These are phyloP conservation scores for Cordyceps javanica DNA, from an alignment of 2,329 filamentous ascomycete genomes.

Conservation along the genomic window DNA sequence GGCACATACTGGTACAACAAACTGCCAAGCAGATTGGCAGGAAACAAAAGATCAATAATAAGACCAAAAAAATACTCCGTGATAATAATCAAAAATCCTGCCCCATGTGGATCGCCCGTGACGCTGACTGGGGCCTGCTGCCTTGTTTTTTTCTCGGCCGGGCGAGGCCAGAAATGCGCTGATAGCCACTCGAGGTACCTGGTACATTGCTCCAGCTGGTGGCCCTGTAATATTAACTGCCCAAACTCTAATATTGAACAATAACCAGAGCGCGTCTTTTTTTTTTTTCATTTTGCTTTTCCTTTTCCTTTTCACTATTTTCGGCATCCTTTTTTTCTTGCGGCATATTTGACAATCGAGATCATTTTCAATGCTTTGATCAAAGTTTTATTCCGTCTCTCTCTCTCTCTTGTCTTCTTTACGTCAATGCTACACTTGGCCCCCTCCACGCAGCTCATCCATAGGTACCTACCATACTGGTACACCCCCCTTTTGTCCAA, in stretches of 20 bases:
- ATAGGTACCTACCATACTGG: too few relatives aligned
- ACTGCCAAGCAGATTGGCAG: background rate
- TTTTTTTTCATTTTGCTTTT: background rate
- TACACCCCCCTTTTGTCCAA: too few relatives aligned
- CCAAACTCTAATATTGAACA: background rate
- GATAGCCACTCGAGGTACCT: background rate
- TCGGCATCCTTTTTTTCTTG: too few relatives aligned
- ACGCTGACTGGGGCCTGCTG: background rate
- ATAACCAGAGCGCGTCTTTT: background rate
- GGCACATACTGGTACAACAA: too few relatives aligned
- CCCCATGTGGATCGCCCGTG: background rate
- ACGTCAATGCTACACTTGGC: too few relatives aligned
- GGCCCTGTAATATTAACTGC: conserved; percentile 1
- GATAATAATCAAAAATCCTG: background rate
- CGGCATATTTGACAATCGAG: too few relatives aligned
- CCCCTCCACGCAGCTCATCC: too few relatives aligned
- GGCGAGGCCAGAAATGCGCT: too few relatives aligned
- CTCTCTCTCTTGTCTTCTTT: too few relatives aligned
- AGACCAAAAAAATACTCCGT: background rate
- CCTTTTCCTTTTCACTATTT: background rate
- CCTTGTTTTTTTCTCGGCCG: background rate
- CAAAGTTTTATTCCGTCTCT: too few relatives aligned
- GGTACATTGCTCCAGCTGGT: background rate
- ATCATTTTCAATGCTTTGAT: too few relatives aligned
- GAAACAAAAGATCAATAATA: background rate